Evolutionary conservation across 2,329 filamentous ascomycete species (phyloP), one percentile per base, ranked within the genome.

Genomic region (Aspergillus ibericus): DNA sequence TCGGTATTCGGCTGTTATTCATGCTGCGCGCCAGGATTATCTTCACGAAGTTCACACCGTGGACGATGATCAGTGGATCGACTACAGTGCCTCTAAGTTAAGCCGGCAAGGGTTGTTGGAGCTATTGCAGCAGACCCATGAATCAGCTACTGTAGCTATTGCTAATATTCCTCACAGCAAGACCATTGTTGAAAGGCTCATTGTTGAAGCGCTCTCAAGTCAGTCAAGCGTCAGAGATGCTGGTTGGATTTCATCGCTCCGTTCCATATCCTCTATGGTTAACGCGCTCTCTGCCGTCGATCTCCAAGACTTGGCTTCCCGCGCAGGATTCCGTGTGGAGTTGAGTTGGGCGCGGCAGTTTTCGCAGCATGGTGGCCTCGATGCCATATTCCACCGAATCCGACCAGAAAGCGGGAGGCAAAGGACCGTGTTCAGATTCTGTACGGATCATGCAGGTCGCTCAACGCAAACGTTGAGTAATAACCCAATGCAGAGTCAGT

Each of bases 301-400:
- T 9, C 52, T 54, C 9, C 15, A 15, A 16, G 18, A 29, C 9
- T 13, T 53, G 16, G 51, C 22, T 3, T 9, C 13, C 38, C 46
- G 15, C 6, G 16, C 35, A 27, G 34, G 25, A 12, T 50, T 49
- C 22, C 35, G 12, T 27, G 53, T 56, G 15, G 53, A 56, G 12
- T n/a, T 56, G 9, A 56, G 53, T 34, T 56, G 53, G 53, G 53
- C 53, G 29, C 53, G 53, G n/a, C 53, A 56, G 20, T 25, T 20
- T 47, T 56, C 53, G 7, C 53, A 56, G 13, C 18, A 35, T 15
- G 53, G 53, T 22, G 53, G 53, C 6, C 35, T 56, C 9, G 53
- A 56, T 16, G 53, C 53, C 44, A 50, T 56, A 8, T 56, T 56
- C 10, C 53, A 56, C 22, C 22, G 34, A 7, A 32, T 51, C 10